These are phyloP conservation scores for Apostasia ramifera DNA, from an alignment of 106 monocot species.

Conservation along the genomic window DNA sequence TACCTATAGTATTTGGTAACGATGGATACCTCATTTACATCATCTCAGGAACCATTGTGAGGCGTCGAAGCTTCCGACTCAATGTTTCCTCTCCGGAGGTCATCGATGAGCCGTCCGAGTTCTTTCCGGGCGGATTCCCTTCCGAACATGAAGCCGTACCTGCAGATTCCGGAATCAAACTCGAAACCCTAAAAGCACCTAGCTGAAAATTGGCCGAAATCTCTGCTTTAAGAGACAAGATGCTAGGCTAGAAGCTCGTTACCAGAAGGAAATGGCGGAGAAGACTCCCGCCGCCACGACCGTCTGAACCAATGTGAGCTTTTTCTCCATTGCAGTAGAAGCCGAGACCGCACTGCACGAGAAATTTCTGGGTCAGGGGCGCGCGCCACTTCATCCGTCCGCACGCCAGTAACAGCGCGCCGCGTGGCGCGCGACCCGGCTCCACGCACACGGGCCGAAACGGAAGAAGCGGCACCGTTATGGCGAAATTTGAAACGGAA, in stretches of 20 bases:
- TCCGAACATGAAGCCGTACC: constrained; percentile 99
- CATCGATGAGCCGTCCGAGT: constrained; percentile 61
- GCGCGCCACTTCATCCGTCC: too few relatives aligned
- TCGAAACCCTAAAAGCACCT: background rate
- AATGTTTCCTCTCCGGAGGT: constrained; percentile 36
- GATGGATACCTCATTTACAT: background rate
- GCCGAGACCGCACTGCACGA: too few relatives aligned
- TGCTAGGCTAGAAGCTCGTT: background rate
- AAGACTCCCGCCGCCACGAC: constrained; percentile 71
- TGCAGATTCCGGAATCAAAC: constrained; percentile 9
- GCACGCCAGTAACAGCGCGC: too few relatives aligned
- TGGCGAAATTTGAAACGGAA: too few relatives aligned
- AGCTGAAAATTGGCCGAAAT: constrained; percentile 13
- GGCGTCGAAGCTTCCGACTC: constrained; percentile 6
- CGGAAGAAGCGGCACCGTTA: too few relatives aligned
- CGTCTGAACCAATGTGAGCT: constrained; percentile 64
- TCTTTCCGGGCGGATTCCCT: constrained; percentile 93
- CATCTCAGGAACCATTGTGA: background rate
- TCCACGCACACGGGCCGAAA: too few relatives aligned
- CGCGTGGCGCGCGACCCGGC: too few relatives aligned
- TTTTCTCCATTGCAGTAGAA: constrained; percentile 46
- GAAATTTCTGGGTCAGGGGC: too few relatives aligned
- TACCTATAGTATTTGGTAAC: too few relatives aligned
- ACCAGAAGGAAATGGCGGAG: constrained; percentile 96
- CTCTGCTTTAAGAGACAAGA: background rate